phyloP scores from a whole-genome alignment of 805 yeast genomes.

The Candida orba region DNA sequence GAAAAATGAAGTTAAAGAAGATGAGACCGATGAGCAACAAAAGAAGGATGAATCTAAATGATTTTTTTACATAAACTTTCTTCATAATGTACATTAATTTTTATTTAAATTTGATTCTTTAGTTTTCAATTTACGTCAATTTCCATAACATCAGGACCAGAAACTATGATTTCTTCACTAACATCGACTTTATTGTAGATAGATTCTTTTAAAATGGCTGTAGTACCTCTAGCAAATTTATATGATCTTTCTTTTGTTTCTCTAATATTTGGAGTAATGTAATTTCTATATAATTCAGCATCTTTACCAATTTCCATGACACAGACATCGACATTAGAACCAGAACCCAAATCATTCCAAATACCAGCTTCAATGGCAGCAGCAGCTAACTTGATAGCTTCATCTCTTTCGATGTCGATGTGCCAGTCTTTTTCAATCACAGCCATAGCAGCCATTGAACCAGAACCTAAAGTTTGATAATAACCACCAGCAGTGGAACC shows the following conservation, averaged over 20 bases:
- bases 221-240: conserved; percentile 89
- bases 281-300: conserved; percentile 79
- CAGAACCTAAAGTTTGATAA: conserved; percentile 90
- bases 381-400: conserved; percentile 85
- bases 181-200: conserved; percentile 61
- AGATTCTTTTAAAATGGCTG: conserved; percentile 69
- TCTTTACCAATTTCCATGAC: conserved; percentile 92
- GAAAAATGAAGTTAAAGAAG: background rate
- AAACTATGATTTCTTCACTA: conserved; percentile 38
- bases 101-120: background rate
- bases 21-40: background rate
- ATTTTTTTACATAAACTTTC: background rate
- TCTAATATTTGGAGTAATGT: conserved; percentile 86
- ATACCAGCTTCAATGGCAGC: conserved; percentile 97
- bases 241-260: conserved; percentile 75
- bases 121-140: conserved; percentile 30
- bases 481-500: conserved; percentile 96
- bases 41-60: background rate
- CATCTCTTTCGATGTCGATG: conserved; percentile 70
- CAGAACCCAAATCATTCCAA: conserved; percentile 98
- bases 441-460: conserved; percentile 98
- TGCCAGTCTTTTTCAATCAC: conserved; percentile 87
- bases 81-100: conserved; percentile 5
- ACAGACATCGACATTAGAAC: conserved; percentile 95
- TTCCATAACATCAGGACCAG: conserved; percentile 40